Evolutionary conservation across 2,329 filamentous ascomycete genomes (phyloP).

Genomic region (Zopfia rhizophila): DNA sequence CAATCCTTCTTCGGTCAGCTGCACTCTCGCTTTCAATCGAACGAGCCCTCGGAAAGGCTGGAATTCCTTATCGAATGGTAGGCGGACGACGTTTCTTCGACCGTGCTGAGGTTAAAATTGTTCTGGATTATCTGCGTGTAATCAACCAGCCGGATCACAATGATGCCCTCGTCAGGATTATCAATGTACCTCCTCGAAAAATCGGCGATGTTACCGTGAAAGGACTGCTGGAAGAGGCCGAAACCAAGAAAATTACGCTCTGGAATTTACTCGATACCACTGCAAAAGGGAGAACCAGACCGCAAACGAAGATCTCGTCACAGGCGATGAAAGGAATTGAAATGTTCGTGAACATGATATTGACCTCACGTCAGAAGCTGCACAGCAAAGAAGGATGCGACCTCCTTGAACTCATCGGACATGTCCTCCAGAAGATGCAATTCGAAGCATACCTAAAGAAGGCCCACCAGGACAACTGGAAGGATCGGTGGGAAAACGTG

Average conservation of each 20-base stretch:
- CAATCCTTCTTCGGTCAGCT: constrained; percentile 87
- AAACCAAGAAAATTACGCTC: constrained; percentile 72
- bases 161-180: constrained; percentile 82
- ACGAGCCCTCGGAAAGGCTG: constrained; percentile 78
- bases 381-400: constrained; percentile 54
- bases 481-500: constrained; percentile 86
- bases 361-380: constrained; percentile 66
- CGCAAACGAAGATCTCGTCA: constrained; percentile 66
- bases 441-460: constrained; percentile 79
- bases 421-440: constrained; percentile 71
- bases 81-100: constrained; percentile 93
- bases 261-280: constrained; percentile 77
- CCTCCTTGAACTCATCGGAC: constrained; percentile 63
- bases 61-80: constrained; percentile 91
- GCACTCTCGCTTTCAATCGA: constrained; percentile 88
- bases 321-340: constrained; percentile 67
- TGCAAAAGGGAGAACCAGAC: constrained; percentile 62
- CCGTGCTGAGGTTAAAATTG: constrained; percentile 83
- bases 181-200: constrained; percentile 84
- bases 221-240: constrained; percentile 78
- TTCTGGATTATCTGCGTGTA: constrained; percentile 89
- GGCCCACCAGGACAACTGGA: constrained; percentile 71
- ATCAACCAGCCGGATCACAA: constrained; percentile 87
- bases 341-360: constrained; percentile 68
- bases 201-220: constrained; percentile 84